phyloP scores from a whole-genome alignment of 768 basidiomycete genomes.

The Goffeauzyma gilvescens region DNA sequence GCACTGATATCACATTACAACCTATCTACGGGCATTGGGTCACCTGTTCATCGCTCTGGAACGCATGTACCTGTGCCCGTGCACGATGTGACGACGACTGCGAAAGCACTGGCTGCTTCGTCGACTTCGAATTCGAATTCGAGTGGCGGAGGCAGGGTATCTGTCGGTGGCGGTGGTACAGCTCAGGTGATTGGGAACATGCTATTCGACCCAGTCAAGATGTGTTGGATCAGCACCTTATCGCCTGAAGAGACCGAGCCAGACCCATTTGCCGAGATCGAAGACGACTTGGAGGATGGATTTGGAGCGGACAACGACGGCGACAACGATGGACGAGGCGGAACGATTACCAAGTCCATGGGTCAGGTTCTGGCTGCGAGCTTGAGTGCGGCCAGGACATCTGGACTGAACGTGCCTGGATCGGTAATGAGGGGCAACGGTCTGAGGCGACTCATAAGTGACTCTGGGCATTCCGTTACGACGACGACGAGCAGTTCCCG shows the following conservation, averaged over 20 bases:
- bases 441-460: not conserved
- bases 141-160: constrained; percentile 1
- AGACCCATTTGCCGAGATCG: constrained; percentile 82
- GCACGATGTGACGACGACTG: not conserved
- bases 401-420: not conserved
- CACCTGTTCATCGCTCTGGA: constrained; percentile 40
- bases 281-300: constrained; percentile 54
- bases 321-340: constrained; percentile 52
- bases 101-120: not conserved
- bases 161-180: too few relatives aligned
- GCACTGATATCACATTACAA: constrained; percentile 89
- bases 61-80: constrained; percentile 28
- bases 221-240: constrained; percentile 78
- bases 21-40: constrained; percentile 35
- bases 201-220: constrained; percentile 82
- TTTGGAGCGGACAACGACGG: constrained; percentile 27
- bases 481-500: not conserved
- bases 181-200: constrained; percentile 93
- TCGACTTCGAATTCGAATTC: too few relatives aligned
- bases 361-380: constrained; percentile 3
- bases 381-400: too few relatives aligned
- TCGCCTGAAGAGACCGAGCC: constrained; percentile 80
- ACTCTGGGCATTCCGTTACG: not conserved
- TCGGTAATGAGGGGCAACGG: constrained; percentile 3
- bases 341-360: constrained; percentile 52